A percentile compares a stretch with the other conserved stretches of the same genome.
These are phyloP conservation scores for Mortierella hygrophila DNA, from an alignment of 192 early-diverging fungal genomes.

Conservation along the genomic window DNA sequence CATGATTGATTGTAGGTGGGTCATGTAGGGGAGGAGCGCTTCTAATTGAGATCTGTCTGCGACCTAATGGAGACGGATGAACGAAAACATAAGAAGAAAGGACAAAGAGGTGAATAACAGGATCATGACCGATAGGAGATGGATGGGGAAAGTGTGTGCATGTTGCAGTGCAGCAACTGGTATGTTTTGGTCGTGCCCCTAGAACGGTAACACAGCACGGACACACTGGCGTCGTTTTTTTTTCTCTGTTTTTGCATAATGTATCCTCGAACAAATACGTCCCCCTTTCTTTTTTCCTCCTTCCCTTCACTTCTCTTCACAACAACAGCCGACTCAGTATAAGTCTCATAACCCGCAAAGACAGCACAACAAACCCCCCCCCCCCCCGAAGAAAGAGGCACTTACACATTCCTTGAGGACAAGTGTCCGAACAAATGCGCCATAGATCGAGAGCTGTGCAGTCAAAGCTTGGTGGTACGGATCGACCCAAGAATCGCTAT, in stretches of 20 bases:
- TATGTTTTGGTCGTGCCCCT: neutral
- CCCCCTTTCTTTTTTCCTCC: neutral
- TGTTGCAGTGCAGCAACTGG: neutral
- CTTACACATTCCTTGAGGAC: conserved; percentile 47
- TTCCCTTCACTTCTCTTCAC: neutral
- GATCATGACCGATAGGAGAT: neutral
- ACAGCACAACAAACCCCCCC: neutral
- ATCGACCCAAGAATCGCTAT: conserved; percentile 36
- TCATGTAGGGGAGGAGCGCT: conserved; percentile 18
- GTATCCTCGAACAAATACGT: neutral
- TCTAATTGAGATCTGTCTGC: conserved; percentile 19
- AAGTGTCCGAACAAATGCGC: conserved; percentile 18
- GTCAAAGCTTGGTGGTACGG: conserved; percentile 16
- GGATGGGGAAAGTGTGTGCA: neutral
- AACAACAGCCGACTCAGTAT: neutral
- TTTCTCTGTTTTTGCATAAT: neutral
- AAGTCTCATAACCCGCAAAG: neutral
- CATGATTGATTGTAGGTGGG: conserved; percentile 23
- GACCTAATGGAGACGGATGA: conserved; percentile 15
- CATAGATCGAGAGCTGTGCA: conserved; percentile 21
- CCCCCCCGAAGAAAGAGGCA: neutral
- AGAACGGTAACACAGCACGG: neutral
- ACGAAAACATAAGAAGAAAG: neutral
- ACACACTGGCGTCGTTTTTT: neutral
- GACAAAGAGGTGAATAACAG: neutral